Evolutionary conservation across 2,329 filamentous ascomycete species (phyloP), one percentile per base, ranked within the genome.

Genomic region (Biscogniauxia marginata): DNA sequence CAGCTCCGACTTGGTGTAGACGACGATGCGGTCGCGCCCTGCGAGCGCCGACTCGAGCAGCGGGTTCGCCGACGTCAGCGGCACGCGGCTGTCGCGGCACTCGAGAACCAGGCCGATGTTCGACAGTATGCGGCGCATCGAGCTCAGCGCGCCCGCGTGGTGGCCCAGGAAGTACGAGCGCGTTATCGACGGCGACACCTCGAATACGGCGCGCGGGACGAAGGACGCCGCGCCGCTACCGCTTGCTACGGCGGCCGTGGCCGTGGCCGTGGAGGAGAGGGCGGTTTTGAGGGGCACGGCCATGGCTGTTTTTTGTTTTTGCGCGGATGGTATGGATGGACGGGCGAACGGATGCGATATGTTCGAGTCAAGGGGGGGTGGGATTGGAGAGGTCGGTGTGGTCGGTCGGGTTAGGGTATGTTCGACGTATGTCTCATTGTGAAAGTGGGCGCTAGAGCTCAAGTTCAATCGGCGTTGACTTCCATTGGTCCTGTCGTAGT

Each of bases 121-220:
- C 23, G 87, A 85, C 49, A 99, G 83, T 70, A 90, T 82, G 43
- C 84, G 84, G 71, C 90, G 90, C 88, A 98, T 96, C 71, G 90
- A 88, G 49, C 83, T 79, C 25, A 96, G 80, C 16, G 90, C 95
- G 8, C 89, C 83, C 58, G 85, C 84, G 79, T 99, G 95, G 76
- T 99, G 95, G 60, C 95, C 95, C 48, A 98, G 83, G 77, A 91
- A 99, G 77, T 98, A 99, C 57, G 93, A 95, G 63, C 91, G 87
- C 43, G 90, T 88, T 59, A 98, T 87, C 52, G 87, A 89, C 46
- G 77, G 68, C 53, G 93, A 88, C 46, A 86, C 78, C 43, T 88
- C 85, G 73, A 96, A 98, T 52, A 77, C 75, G 62, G 79, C 73
- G 65, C 93, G 90, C 22, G 95, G 91, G 45, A 88, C 73, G 75